Conservation (phyloP, 176 grass and related monocot species). For the Lolium multiflorum region DNA sequence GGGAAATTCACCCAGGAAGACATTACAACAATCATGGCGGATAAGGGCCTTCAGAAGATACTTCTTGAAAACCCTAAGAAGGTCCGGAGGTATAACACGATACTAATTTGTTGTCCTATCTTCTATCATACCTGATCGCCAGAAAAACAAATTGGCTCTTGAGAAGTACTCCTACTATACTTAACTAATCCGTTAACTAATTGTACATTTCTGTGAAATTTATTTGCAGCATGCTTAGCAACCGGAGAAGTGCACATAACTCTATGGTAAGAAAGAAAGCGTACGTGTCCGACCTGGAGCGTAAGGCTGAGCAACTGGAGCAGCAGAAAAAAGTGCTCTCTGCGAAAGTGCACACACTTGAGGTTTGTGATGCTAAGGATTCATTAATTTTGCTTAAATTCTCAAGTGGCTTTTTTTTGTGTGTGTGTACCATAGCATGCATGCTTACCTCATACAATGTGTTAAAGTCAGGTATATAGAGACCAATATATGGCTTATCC, state of each 20-base stretch:
- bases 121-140: not conserved
- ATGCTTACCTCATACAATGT: not conserved
- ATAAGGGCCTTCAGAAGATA: not conserved
- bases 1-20: not conserved
- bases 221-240: constrained; percentile 53
- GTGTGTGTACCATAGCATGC: not conserved
- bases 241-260: constrained; percentile 26
- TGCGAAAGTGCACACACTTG: no score
- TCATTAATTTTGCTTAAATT: no score
- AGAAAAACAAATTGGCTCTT: no score
- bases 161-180: no score
- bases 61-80: constrained; percentile 50
- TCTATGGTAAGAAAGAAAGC: constrained; percentile 45
- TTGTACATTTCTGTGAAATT: not conserved
- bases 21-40: not conserved
- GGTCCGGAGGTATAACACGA: constrained; percentile 53
- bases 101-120: not conserved
- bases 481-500: not conserved
- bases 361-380: no score
- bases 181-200: no score
- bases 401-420: no score
- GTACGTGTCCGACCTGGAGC: constrained; percentile 36
- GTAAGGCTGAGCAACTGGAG: not conserved
- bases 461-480: not conserved
- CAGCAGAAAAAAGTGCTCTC: no score